Evolutionary conservation across 768 basidiomycete genomes (phyloP).

Genomic region (Heimioporus sp.): DNA sequence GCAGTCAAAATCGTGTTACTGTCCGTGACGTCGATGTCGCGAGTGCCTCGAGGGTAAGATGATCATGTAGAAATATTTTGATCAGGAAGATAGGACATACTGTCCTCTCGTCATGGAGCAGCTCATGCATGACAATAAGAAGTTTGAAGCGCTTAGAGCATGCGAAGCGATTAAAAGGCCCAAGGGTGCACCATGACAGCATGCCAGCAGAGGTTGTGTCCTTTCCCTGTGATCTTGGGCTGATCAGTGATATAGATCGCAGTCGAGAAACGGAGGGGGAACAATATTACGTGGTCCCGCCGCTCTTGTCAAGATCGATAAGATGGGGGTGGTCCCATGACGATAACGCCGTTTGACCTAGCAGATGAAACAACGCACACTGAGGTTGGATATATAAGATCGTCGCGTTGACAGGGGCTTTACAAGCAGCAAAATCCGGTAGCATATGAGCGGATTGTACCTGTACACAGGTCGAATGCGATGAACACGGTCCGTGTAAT

Average conservation of each 20-base stretch:
- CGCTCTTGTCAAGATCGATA: neutral
- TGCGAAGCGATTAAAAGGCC: neutral
- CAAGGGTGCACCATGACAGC: neutral
- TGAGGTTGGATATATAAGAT: neutral
- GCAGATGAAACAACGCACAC: neutral
- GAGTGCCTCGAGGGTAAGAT: conserved; percentile 97
- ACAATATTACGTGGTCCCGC: neutral
- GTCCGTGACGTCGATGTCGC: conserved; percentile 94
- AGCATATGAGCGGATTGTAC: no score
- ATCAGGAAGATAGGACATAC: conserved; percentile 40
- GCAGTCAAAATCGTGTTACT: conserved; percentile 51
- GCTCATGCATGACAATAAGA: neutral
- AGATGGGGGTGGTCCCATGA: neutral
- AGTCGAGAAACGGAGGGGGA: neutral
- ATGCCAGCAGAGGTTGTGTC: no score
- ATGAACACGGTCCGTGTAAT: neutral
- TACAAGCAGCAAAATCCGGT: neutral
- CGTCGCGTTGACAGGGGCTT: neutral
- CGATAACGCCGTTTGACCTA: no score
- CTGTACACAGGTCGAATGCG: neutral
- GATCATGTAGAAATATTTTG: conserved; percentile 99
- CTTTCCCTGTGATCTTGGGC: neutral
- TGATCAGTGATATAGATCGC: neutral
- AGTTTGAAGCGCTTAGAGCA: neutral
- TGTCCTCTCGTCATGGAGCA: no score